A percentile compares a stretch with the other conserved stretches of the same genome.
Evolutionary conservation across 768 basidiomycete species (phyloP).

Genomic region (Sistotremastrum niveocremeum): DNA sequence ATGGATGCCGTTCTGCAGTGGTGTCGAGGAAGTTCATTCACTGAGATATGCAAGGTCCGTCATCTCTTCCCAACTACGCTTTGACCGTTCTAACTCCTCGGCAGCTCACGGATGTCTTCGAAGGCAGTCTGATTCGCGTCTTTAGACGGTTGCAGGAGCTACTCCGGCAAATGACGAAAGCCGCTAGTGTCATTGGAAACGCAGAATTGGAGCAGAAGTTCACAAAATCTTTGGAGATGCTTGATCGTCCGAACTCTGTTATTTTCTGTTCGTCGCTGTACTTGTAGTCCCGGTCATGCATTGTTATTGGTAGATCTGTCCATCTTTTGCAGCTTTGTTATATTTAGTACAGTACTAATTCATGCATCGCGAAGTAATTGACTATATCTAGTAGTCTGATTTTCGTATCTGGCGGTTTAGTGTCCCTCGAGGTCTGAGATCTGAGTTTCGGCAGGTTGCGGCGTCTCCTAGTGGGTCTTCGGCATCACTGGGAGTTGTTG

Average conservation of each 20-base stretch:
- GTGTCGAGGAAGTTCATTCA: constrained; percentile 96
- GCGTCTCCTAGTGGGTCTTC: too few species aligned
- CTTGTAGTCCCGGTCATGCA: constrained; percentile 26
- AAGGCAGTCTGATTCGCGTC: constrained; percentile 91
- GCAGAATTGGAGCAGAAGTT: constrained; percentile 89
- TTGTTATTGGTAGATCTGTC: too few species aligned
- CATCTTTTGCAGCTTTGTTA: too few species aligned
- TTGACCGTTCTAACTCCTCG: neutral
- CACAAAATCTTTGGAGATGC: constrained; percentile 80
- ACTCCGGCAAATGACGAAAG: constrained; percentile 89
- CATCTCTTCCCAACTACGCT: neutral
- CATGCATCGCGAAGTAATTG: too few species aligned
- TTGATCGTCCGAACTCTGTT: constrained; percentile 87
- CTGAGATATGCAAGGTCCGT: constrained; percentile 87
- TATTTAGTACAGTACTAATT: too few species aligned
- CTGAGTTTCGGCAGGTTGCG: too few species aligned
- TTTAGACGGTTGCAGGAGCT: constrained; percentile 92
- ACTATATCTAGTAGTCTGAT: too few species aligned
- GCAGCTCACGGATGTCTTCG: constrained; percentile 94
- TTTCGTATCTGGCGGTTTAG: too few species aligned
- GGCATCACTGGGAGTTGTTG: too few species aligned
- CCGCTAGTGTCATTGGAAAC: constrained; percentile 95
- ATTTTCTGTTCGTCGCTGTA: constrained; percentile 84
- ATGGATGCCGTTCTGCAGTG: constrained; percentile 97
- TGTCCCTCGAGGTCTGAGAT: too few species aligned